These are phyloP conservation scores for Phytophthora colocasiae DNA, from an alignment of 352 stramenopile genomes.

Conservation along the genomic window DNA sequence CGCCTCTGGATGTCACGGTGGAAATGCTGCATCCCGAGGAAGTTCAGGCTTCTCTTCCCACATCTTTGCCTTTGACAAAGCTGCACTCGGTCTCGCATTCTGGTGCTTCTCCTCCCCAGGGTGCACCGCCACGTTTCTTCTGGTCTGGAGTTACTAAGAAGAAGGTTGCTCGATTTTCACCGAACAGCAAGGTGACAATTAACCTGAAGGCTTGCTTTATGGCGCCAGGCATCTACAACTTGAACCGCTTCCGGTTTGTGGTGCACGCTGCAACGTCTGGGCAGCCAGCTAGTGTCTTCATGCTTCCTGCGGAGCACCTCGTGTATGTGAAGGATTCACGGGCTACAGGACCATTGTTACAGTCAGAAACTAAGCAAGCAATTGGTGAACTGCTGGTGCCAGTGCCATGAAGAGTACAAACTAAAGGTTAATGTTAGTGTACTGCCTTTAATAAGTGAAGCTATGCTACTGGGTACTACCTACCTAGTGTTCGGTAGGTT, in stretches of 20 bases:
- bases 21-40: slow-evolving; percentile 84
- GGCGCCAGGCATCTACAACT: slow-evolving; percentile 76
- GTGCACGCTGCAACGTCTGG: slow-evolving; percentile 40
- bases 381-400: slow-evolving; percentile 36
- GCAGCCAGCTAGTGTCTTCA: slow-evolving; percentile 52
- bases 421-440: slow-evolving; percentile 32
- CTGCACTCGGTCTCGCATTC: slow-evolving; percentile 33
- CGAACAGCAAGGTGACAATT: slow-evolving; percentile 54
- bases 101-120: slow-evolving; percentile 15
- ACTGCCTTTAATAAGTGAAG: slow-evolving; percentile 20
- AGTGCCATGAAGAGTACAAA: slow-evolving; percentile 15
- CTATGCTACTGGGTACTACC: not conserved
- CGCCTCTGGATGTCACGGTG: slow-evolving; percentile 76
- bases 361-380: slow-evolving; percentile 25
- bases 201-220: slow-evolving; percentile 80
- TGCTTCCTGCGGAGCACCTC: slow-evolving; percentile 81
- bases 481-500: slow-evolving; percentile 4
- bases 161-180: slow-evolving; percentile 55
- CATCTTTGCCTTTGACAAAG: slow-evolving; percentile 35
- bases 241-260: slow-evolving; percentile 82
- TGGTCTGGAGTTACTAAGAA: slow-evolving; percentile 86
- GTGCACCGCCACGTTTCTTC: slow-evolving; percentile 72
- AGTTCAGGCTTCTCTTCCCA: slow-evolving; percentile 40
- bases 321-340: slow-evolving; percentile 62
- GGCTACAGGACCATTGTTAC: slow-evolving; percentile 11